Percentiles rank a stretch among this genome's conserved stretches.
phyloP scores from a whole-genome alignment of 2,329 filamentous ascomycete species.

The Fusarium camptoceras region DNA sequence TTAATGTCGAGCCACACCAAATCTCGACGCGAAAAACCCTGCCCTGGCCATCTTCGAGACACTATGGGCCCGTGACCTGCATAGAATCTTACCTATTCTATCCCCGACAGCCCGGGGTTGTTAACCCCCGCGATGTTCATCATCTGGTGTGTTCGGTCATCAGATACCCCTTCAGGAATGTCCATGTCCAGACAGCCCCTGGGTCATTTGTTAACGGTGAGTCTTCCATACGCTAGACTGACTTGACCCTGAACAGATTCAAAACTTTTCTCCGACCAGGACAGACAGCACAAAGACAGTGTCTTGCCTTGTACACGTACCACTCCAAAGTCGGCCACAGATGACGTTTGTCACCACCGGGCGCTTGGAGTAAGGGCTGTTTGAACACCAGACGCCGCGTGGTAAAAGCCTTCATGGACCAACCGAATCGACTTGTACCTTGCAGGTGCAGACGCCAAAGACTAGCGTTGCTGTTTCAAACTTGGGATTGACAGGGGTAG shows the following conservation, averaged over 20 bases:
- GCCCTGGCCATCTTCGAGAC: constrained; percentile 41
- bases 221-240: background rate
- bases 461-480: constrained; percentile 39
- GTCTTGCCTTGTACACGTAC: constrained; percentile 1
- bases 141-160: constrained; percentile 36
- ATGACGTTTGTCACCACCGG: constrained; percentile 11
- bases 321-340: constrained; percentile 10
- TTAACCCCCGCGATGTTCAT: constrained; percentile 32
- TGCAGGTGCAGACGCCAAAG: constrained; percentile 34
- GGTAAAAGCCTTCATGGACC: constrained; percentile 20
- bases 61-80: constrained; percentile 38
- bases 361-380: constrained; percentile 34
- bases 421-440: constrained; percentile 37
- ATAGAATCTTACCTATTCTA: constrained; percentile 30
- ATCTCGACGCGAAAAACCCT: constrained; percentile 39
- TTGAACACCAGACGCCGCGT: constrained; percentile 21
- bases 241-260: constrained; percentile 2
- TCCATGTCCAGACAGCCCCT: constrained; percentile 40
- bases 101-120: constrained; percentile 29
- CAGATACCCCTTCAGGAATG: constrained; percentile 39
- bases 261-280: constrained; percentile 16
- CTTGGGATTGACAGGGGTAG: constrained; percentile 26
- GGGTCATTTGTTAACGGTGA: constrained; percentile 25
- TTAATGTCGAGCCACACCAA: constrained; percentile 42
- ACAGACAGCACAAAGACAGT: constrained; percentile 8